Evolutionary conservation across 257 asterid genomes (phyloP).

Genomic region (Apocynum venetum): DNA sequence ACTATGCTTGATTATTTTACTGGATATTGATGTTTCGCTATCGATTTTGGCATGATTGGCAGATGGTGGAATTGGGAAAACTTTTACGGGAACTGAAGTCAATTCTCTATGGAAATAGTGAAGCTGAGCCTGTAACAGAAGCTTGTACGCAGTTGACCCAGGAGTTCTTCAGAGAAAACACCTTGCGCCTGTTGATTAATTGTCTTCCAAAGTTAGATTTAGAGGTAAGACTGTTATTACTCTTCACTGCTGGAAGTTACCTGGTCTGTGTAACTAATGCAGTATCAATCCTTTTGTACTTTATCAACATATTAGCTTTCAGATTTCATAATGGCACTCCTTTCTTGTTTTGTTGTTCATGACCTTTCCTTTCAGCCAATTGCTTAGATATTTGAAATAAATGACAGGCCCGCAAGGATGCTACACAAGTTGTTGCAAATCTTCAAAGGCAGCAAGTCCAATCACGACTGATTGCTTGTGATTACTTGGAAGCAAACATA

Average conservation of each 20-base stretch:
- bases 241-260: constrained; percentile 7
- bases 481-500: constrained; percentile 84
- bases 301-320: background rate
- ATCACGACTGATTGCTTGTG: constrained; percentile 88
- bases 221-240: constrained; percentile 45
- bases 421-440: constrained; percentile 95
- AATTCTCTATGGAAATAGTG: constrained; percentile 81
- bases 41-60: constrained; percentile 15
- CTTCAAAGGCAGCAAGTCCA: constrained; percentile 98
- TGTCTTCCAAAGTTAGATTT: constrained; percentile 76
- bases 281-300: background rate
- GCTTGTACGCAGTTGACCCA: constrained; percentile 82
- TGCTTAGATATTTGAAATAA: constrained; percentile 4
- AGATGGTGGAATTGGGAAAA: constrained; percentile 76
- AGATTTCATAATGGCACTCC: background rate
- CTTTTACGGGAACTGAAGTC: constrained; percentile 67
- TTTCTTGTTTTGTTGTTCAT: background rate
- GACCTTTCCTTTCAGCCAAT: background rate
- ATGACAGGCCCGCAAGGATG: constrained; percentile 83
- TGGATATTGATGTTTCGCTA: background rate
- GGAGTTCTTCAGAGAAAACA: constrained; percentile 82
- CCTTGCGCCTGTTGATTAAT: constrained; percentile 58
- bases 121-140: constrained; percentile 82
- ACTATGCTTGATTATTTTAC: background rate
- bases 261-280: background rate